Evolutionary conservation across 208 protist species (phyloP), one percentile per base, ranked within the genome.

Genomic region (Trypanosomatidae sp.): DNA sequence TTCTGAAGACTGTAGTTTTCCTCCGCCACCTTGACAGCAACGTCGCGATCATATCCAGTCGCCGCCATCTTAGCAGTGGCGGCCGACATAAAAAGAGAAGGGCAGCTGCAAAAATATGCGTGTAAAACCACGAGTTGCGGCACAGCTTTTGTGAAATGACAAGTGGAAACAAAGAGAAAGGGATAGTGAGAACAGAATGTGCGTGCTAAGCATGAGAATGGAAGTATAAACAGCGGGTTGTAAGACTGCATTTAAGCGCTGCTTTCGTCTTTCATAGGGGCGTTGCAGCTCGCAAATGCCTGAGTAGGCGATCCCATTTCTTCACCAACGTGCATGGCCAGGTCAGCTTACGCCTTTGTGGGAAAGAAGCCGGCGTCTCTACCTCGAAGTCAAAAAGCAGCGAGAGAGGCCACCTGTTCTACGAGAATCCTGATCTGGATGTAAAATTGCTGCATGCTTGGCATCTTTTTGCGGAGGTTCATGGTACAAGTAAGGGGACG

Each of bases 1-100:
- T 74, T 67, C 33, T 80, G 88, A n/a, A 92, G 74, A 25, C 77
- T 74, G 65, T 77, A 84, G 80, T 92, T 84, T 58, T 92, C 88
- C 7, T 88, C 79, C 0, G 85, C 83, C 3, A 69, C 74, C 62
- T 87, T 76, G 0, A 80, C 80, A 3, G 85, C 88, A 13, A 71
- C 66, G n/a, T 69, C 64, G 15, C 69, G 59, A 41, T 74, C 70
- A 52, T 78, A 87, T 13, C 53, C 69, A 4, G 43, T 33, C 41
- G 50, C 67, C 33, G 79, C 55, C 82, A 84, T 84, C 10, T 49
- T 46, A 30, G 55, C n/a, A 39, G 25, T 49, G 12, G 25, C 44
- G 33, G 64, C 25, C 10, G 13, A 59, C 9, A 74, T 19, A 44
- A 47, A 60, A 67, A 3, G 33, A 67, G 49, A 65, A 22, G 10